These are phyloP conservation scores for Akanthomyces lecanii DNA, from an alignment of 2,329 filamentous ascomycete genomes.

Conservation along the genomic window DNA sequence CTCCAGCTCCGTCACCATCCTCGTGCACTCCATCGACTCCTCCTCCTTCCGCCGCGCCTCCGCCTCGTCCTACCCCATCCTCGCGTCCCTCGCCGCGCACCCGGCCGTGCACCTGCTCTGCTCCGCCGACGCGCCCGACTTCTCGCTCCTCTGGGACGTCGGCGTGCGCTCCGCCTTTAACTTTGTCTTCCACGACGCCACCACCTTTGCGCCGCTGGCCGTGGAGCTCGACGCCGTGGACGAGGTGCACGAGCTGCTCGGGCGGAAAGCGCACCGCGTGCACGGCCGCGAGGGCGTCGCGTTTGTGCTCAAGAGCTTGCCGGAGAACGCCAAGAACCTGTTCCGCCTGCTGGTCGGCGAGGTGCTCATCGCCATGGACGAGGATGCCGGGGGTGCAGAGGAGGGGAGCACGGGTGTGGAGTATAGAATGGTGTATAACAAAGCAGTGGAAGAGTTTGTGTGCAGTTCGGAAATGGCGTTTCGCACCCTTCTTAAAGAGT, in stretches of 20 bases:
- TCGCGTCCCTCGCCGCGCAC: constrained; percentile 73
- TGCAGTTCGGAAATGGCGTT: constrained; percentile 96
- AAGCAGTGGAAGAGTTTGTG: constrained; percentile 94
- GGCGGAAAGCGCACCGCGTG: constrained; percentile 71
- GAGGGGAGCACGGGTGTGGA: constrained; percentile 66
- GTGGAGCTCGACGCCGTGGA: constrained; percentile 80
- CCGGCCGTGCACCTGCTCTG: constrained; percentile 68
- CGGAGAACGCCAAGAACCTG: constrained; percentile 84
- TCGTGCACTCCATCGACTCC: constrained; percentile 87
- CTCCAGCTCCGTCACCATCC: constrained; percentile 52
- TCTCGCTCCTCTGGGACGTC: constrained; percentile 84
- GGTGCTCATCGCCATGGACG: constrained; percentile 67
- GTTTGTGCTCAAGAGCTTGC: constrained; percentile 84
- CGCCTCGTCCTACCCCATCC: constrained; percentile 53
- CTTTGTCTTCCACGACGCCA: constrained; percentile 90
- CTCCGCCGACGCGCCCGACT: constrained; percentile 84
- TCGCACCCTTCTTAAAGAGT: constrained; percentile 89
- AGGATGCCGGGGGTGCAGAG: constrained; percentile 49
- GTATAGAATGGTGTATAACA: constrained; percentile 88
- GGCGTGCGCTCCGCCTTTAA: constrained; percentile 76
- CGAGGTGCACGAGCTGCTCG: constrained; percentile 81
- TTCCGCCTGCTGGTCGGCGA: constrained; percentile 84
- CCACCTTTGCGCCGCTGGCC: constrained; percentile 74
- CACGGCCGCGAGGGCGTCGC: constrained; percentile 88
- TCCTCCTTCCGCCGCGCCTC: constrained; percentile 62